Evolutionary conservation across 108 stramenopile species (phyloP).

Genomic region (Pseudonitzschia multistriata): DNA sequence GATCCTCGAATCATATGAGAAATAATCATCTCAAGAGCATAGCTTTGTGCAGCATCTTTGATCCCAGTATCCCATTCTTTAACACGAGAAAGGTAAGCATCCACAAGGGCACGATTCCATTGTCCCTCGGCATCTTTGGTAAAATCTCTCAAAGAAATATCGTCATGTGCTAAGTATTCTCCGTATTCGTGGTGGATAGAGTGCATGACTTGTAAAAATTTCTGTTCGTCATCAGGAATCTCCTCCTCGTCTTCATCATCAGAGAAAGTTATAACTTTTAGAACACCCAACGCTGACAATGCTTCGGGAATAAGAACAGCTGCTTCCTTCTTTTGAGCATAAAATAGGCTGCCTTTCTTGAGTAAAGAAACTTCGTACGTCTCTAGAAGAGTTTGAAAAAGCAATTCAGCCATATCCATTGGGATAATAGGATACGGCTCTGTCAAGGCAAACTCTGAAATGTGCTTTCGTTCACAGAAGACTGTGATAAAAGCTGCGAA

Average conservation of each 20-base stretch:
- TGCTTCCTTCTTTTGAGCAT: conserved; percentile 64
- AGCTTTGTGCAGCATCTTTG: conserved; percentile 61
- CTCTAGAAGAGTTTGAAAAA: conserved; percentile 59
- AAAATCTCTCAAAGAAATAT: conserved; percentile 44
- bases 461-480: conserved; percentile 52
- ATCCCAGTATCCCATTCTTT: conserved; percentile 55
- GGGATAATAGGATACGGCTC: conserved; percentile 58
- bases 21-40: conserved; percentile 67
- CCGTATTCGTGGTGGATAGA: conserved; percentile 58
- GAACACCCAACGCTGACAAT: conserved; percentile 61
- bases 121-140: conserved; percentile 53
- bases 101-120: conserved; percentile 66
- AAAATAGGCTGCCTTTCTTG: conserved; percentile 54
- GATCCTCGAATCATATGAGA: conserved; percentile 70
- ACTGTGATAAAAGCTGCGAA: conserved; percentile 65
- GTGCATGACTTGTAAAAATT: conserved; percentile 68
- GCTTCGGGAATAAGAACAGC: conserved; percentile 68
- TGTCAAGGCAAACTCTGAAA: conserved; percentile 45
- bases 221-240: conserved; percentile 43
- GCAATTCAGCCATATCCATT: conserved; percentile 50
- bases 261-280: conserved; percentile 48
- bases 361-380: conserved; percentile 54
- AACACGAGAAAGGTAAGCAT: conserved; percentile 43
- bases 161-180: conserved; percentile 49
- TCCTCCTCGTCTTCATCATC: conserved; percentile 37